Conservation (phyloP, 2,329 filamentous ascomycete genomes). For the Claviceps cyperi region DNA sequence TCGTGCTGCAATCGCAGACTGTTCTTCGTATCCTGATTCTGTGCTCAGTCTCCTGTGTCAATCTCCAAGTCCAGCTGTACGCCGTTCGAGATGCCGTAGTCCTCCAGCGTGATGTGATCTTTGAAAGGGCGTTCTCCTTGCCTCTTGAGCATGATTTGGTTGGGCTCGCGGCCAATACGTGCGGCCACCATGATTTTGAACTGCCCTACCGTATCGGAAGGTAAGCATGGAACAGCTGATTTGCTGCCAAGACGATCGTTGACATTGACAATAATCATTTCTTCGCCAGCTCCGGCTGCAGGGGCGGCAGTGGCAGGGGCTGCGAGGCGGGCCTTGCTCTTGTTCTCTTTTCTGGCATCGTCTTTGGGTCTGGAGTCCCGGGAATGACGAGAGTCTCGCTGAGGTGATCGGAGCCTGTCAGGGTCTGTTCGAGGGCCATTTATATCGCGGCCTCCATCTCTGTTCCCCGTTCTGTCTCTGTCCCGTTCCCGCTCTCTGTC, state of each 20-base stretch:
- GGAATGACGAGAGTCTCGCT: conserved; percentile 14
- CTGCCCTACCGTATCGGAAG: conserved; percentile 67
- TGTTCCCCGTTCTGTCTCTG: conserved; percentile 10
- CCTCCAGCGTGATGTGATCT: conserved; percentile 71
- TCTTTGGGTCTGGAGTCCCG: conserved; percentile 19
- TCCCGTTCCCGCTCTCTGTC: conserved; percentile 17
- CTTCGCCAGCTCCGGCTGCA: conserved; percentile 35
- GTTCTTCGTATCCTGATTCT: neutral
- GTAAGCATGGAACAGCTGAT: conserved; percentile 77
- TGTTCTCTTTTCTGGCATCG: conserved; percentile 20
- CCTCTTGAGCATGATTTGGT: conserved; percentile 82
- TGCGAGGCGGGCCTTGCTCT: conserved; percentile 14
- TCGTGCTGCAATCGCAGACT: neutral
- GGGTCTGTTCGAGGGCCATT: conserved; percentile 3
- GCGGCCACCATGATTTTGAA: conserved; percentile 89
- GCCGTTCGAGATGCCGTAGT: conserved; percentile 89
- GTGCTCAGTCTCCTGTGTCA: conserved; percentile 40
- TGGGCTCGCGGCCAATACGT: conserved; percentile 73
- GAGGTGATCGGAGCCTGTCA: conserved; percentile 9
- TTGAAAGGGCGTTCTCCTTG: conserved; percentile 92
- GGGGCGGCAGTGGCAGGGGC: conserved; percentile 8
- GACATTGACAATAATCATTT: conserved; percentile 87
- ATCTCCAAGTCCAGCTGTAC: conserved; percentile 54
- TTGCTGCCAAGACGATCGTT: conserved; percentile 97
- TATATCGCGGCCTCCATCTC: conserved; percentile 15